These are phyloP conservation scores for Fraxinus sp. DNA, from an alignment of 305 asterid genomes.

Conservation along the genomic window DNA sequence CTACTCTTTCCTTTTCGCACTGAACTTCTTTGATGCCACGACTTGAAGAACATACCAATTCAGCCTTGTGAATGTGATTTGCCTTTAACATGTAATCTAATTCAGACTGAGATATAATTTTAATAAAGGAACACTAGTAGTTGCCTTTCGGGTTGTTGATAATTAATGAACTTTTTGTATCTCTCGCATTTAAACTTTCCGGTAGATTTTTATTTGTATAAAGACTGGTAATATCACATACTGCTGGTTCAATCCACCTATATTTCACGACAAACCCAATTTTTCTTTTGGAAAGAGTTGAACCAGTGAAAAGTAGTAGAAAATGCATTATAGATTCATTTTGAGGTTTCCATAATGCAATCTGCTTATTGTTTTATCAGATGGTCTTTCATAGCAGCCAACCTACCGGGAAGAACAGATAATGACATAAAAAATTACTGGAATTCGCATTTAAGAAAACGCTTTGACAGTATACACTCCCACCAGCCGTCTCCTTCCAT, in stretches of 20 bases:
- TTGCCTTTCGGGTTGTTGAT: neutral
- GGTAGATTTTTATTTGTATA: neutral
- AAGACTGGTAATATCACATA: neutral
- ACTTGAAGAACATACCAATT: neutral
- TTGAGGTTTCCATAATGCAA: neutral
- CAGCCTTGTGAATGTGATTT: neutral
- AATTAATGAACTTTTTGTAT: neutral
- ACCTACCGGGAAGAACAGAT: constrained; percentile 73
- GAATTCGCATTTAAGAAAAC: constrained; percentile 64
- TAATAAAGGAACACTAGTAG: neutral
- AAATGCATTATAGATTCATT: neutral
- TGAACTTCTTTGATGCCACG: neutral
- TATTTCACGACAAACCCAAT: neutral
- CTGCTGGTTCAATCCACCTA: neutral
- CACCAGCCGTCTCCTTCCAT: constrained; percentile 29
- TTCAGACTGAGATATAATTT: neutral
- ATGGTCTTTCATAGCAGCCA: constrained; percentile 68
- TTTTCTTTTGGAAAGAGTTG: neutral
- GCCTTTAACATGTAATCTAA: neutral
- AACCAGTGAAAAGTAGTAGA: neutral
- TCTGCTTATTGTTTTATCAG: constrained; percentile 27
- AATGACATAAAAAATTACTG: constrained; percentile 72
- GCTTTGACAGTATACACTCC: constrained; percentile 14
- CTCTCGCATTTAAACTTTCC: neutral
- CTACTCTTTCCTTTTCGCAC: neutral